A percentile compares a stretch with the other conserved stretches of the same genome.
These are phyloP conservation scores for Scheffersomyces coipomensis DNA, from an alignment of 805 yeast genomes.

Conservation along the genomic window DNA sequence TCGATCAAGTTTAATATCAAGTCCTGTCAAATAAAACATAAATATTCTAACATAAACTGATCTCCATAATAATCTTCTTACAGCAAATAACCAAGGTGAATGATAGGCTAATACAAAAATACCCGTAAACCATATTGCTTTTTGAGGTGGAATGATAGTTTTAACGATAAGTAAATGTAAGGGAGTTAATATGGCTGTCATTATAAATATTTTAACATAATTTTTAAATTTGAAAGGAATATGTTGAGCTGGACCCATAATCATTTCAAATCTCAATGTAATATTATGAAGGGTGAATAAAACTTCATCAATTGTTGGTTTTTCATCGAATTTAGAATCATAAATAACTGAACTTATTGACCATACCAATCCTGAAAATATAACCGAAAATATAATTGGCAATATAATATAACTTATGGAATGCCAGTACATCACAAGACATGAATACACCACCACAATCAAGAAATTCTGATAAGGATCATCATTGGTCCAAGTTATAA, in stretches of 20 bases:
- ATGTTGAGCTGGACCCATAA: slow-evolving; percentile 38
- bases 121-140: slow-evolving; percentile 37
- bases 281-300: slow-evolving; percentile 47
- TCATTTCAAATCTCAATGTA: slow-evolving; percentile 38
- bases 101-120: slow-evolving; percentile 41
- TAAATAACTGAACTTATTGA: slow-evolving; percentile 37
- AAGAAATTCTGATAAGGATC: slow-evolving; percentile 48
- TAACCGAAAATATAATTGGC: slow-evolving; percentile 37
- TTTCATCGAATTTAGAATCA: slow-evolving; percentile 42
- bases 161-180: slow-evolving; percentile 37
- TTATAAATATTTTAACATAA: slow-evolving; percentile 25
- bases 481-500: slow-evolving; percentile 56
- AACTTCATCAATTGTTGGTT: slow-evolving; percentile 55
- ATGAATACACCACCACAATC: slow-evolving; percentile 35
- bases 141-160: slow-evolving; percentile 28
- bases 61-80: slow-evolving; percentile 50
- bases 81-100: slow-evolving; percentile 47
- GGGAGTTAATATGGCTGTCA: slow-evolving; percentile 41
- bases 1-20: slow-evolving; percentile 19
- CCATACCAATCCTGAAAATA: slow-evolving; percentile 45
- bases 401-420: slow-evolving; percentile 29
- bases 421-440: slow-evolving; percentile 45
- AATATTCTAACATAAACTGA: slow-evolving; percentile 40
- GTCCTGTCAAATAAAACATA: slow-evolving; percentile 42
- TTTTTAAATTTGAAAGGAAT: slow-evolving; percentile 24